phyloP scores from a whole-genome alignment of 352 stramenopile genomes.

The Phytophthora melonis region DNA sequence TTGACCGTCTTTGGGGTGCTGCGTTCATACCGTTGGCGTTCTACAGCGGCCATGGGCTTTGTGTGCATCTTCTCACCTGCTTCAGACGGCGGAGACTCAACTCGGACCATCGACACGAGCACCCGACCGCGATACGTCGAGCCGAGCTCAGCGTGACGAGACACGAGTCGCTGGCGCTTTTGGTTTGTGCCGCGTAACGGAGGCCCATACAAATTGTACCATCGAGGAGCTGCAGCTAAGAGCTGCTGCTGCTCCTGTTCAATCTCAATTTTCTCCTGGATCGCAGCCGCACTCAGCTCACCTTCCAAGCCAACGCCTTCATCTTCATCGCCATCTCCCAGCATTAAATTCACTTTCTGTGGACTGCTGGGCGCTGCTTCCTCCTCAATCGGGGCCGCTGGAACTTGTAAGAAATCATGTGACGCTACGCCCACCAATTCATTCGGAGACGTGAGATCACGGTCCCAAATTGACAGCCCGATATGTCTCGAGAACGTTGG shows the following conservation, averaged over 20 bases:
- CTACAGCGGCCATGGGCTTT: constrained; percentile 54
- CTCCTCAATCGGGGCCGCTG: constrained; percentile 5
- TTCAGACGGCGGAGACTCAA: constrained; percentile 46
- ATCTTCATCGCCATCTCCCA: constrained; percentile 21
- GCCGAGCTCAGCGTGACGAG: constrained; percentile 69
- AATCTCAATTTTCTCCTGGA: constrained; percentile 15
- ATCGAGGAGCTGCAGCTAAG: constrained; percentile 45
- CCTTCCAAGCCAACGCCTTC: not conserved
- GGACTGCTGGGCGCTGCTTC: constrained; percentile 1
- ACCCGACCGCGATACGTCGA: constrained; percentile 87
- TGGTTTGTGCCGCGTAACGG: constrained; percentile 64
- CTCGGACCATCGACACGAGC: constrained; percentile 78
- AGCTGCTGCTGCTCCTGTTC: constrained; percentile 25
- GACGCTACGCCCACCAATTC: constrained; percentile 77
- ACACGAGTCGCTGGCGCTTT: constrained; percentile 59
- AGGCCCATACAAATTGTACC: constrained; percentile 91
- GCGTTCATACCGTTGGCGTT: constrained; percentile 18
- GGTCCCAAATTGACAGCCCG: constrained; percentile 83
- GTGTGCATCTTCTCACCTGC: constrained; percentile 71
- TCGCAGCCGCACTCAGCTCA: constrained; percentile 6
- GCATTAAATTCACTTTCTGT: constrained; percentile 10
- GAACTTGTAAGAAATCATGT: constrained; percentile 78
- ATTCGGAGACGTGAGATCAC: constrained; percentile 72
- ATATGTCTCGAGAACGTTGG: constrained; percentile 82
- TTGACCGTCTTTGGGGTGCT: constrained; percentile 61